Evolutionary conservation across 2,329 filamentous ascomycete genomes (phyloP), one percentile per base, ranked within the genome.

Genomic region (Stemphylium beticola): DNA sequence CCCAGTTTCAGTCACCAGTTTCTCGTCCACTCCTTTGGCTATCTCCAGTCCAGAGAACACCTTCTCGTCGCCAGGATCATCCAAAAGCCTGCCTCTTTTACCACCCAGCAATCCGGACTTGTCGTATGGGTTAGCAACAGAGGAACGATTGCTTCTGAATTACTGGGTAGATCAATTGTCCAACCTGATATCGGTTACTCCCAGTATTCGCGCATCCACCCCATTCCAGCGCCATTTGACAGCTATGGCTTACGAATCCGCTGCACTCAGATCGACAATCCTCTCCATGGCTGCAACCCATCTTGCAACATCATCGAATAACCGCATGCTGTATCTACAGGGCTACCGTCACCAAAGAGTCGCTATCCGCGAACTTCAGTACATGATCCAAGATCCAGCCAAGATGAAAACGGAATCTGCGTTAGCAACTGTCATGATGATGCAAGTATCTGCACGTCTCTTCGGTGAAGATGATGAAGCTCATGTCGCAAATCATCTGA

Each of bases 271-370:
- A 20, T 72, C 69, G 1, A 72, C 69, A 0, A 54, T 72, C n/a
- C 58, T 72, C 2, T 69, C 65, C 4, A 72, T 73, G 69, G 64
- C 68, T 9, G 69, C 68, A 12, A 69, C 65, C 32, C 68, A 73
- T 46, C 64, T 73, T 10, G 60, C 64, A 18, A 49, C 65, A 15
- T 58, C 55, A 18, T 61, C 61, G 0, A 59, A 65, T 15, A 61
- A 70, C 33, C 31, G 53, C 5, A 62, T 61, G 3, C 51, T 71
- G 14, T 58, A 57, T 33, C 20, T 68, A 1, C 61, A 70, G 31
- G 64, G 62, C 9, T 73, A 71, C 34, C 64, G 64, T 6, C 64
- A 71, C 26, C 67, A 73, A 36, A 54, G 60, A 48, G 57, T 69
- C 42, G 68, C 69, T 14, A 71, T 73, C n/a, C 55, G 43, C 4